Evolutionary conservation across 2,329 filamentous ascomycete species (phyloP).

Genomic region (Microdochium bolleyi): DNA sequence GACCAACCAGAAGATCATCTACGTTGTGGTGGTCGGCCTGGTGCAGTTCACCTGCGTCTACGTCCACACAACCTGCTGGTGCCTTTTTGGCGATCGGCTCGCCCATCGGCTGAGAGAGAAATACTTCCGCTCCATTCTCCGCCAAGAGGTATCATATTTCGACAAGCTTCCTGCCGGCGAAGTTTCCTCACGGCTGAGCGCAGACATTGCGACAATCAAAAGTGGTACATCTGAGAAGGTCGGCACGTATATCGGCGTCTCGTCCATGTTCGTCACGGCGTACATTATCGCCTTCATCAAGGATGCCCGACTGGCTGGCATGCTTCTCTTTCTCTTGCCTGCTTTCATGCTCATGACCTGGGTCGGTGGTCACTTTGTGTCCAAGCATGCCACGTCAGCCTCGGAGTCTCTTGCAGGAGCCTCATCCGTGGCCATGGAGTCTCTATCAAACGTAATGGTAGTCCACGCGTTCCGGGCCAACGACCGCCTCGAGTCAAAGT

Average conservation of each 20-base stretch:
- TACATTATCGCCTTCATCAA: conserved; percentile 56
- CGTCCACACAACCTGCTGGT: conserved; percentile 49
- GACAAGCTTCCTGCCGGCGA: conserved; percentile 48
- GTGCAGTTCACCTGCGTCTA: conserved; percentile 51
- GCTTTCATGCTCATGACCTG: conserved; percentile 48
- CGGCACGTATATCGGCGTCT: conserved; percentile 45
- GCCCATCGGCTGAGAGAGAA: conserved; percentile 46
- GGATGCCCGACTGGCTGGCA: conserved; percentile 46
- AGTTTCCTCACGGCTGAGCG: conserved; percentile 47
- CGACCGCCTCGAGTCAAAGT: conserved; percentile 40
- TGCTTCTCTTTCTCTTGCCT: conserved; percentile 47
- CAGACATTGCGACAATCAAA: conserved; percentile 52
- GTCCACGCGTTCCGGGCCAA: conserved; percentile 49
- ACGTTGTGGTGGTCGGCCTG: conserved; percentile 52
- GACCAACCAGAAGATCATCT: conserved; percentile 43
- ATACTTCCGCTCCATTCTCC: conserved; percentile 44
- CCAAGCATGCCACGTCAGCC: conserved; percentile 34
- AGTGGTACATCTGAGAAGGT: conserved; percentile 56
- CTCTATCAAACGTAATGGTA: conserved; percentile 41
- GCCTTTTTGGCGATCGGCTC: conserved; percentile 45
- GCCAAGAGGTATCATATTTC: conserved; percentile 50
- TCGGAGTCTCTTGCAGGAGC: conserved; percentile 39
- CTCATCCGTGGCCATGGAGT: conserved; percentile 47
- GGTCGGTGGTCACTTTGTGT: conserved; percentile 39
- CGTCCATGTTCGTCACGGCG: conserved; percentile 52